phyloP scores from a whole-genome alignment of 768 basidiomycete genomes.

The Multifurca ochricompacta region DNA sequence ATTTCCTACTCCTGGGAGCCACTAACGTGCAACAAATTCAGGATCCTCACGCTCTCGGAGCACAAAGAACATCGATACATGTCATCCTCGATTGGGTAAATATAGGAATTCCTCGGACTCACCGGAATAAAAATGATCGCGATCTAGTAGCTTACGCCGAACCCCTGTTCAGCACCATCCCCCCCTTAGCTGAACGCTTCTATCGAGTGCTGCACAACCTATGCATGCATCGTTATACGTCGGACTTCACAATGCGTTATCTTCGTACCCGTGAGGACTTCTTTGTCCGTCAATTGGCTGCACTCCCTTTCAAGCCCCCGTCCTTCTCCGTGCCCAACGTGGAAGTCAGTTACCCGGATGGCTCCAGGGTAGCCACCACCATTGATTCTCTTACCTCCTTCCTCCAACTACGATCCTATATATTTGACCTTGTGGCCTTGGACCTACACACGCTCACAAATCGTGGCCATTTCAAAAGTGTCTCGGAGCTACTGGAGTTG shows the following conservation, averaged over 20 bases:
- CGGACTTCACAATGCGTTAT: constrained; percentile 75
- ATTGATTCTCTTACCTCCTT: constrained; percentile 64
- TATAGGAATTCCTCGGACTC: constrained; percentile 56
- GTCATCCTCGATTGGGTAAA: constrained; percentile 73
- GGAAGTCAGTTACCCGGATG: constrained; percentile 64
- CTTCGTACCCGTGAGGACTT: constrained; percentile 84
- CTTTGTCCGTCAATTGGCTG: constrained; percentile 77
- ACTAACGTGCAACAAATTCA: constrained; percentile 60
- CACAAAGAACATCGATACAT: constrained; percentile 66
- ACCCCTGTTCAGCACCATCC: constrained; percentile 58
- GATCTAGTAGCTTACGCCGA: constrained; percentile 27
- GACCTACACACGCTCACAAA: constrained; percentile 83
- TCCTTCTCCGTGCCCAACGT: constrained; percentile 42
- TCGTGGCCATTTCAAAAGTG: constrained; percentile 65
- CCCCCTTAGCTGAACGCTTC: constrained; percentile 76
- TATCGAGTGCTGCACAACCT: constrained; percentile 81
- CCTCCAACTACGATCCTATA: constrained; percentile 74
- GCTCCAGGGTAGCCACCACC: constrained; percentile 58
- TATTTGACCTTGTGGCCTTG: constrained; percentile 79
- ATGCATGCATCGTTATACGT: constrained; percentile 79
- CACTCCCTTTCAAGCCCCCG: constrained; percentile 60
- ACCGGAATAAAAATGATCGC: constrained; percentile 35
- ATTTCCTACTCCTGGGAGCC: constrained; percentile 73
- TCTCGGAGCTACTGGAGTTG: constrained; percentile 68
- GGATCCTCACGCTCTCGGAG: constrained; percentile 69